Conservation (phyloP, 148 eudicot genomes). For the Spergularia marina region DNA sequence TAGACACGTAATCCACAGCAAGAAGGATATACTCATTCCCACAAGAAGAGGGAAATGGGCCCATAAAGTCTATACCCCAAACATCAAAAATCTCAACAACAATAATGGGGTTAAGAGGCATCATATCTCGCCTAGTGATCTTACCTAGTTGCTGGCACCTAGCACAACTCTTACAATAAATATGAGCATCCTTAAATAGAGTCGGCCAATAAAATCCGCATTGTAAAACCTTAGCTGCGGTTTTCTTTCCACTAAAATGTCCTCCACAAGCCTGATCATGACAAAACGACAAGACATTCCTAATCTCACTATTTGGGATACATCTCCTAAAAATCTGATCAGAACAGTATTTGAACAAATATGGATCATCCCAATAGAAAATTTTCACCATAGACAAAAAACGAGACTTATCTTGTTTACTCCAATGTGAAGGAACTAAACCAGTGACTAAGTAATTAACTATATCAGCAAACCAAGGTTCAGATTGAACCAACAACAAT, state of each 20-base stretch:
- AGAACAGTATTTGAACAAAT: not conserved
- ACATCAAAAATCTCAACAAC: no score
- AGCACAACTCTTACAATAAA: no score
- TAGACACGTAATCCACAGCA: no score
- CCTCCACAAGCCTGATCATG: not conserved
- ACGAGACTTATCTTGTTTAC: not conserved
- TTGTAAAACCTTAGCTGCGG: no score
- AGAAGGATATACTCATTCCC: no score
- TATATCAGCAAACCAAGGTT: conserved; percentile 1
- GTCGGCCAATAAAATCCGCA: no score
- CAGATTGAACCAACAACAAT: not conserved
- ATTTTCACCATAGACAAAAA: not conserved
- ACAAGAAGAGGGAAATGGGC: no score
- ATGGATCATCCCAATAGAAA: conserved; percentile 3
- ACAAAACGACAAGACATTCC: not conserved
- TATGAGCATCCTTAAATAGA: no score
- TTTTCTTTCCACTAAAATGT: not conserved
- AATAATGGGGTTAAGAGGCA: no score
- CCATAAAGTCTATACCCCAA: no score
- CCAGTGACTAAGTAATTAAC: not conserved
- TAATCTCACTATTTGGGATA: not conserved
- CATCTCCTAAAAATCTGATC: conserved; percentile 8
- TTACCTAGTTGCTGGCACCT: no score
- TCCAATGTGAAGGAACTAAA: not conserved
- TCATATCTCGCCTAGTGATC: no score